Conservation (phyloP, 2,329 filamentous ascomycete species). For the Colletotrichum karsti region DNA sequence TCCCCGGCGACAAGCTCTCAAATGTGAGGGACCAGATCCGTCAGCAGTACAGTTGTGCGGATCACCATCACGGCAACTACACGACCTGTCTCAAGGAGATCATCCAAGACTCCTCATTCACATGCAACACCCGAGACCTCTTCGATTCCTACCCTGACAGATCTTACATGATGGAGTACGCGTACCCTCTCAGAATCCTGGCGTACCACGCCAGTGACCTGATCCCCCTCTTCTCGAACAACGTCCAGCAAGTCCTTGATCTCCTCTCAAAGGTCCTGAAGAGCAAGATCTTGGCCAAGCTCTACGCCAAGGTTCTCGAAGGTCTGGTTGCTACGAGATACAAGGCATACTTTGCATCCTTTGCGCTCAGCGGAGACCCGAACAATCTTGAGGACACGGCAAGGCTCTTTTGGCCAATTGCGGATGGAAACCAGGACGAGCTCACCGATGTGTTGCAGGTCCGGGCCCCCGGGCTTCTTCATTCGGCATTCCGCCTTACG, state of each 20-base stretch:
- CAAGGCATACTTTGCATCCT: conserved; percentile 50
- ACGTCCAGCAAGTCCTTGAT: not conserved
- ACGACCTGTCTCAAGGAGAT: conserved; percentile 33
- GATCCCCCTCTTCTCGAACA: conserved; percentile 49
- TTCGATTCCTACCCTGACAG: conserved; percentile 44
- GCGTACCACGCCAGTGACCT: conserved; percentile 54
- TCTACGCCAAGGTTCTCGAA: conserved; percentile 43
- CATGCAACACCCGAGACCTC: conserved; percentile 46
- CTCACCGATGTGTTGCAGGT: conserved; percentile 42
- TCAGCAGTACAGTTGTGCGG: not conserved
- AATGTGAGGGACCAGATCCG: conserved; percentile 27
- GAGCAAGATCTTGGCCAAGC: conserved; percentile 37
- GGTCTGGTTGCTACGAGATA: conserved; percentile 33
- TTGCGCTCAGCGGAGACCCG: conserved; percentile 48
- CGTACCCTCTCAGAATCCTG: conserved; percentile 42
- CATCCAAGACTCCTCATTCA: conserved; percentile 44
- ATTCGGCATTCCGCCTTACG: conserved; percentile 39
- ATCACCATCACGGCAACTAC: conserved; percentile 30
- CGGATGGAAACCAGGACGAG: conserved; percentile 31
- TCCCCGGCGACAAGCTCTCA: conserved; percentile 39
- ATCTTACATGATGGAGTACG: conserved; percentile 29
- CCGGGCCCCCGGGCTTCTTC: conserved; percentile 29
- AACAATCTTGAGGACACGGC: conserved; percentile 40
- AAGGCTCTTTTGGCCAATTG: conserved; percentile 31
- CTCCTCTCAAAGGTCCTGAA: not conserved